A percentile compares a stretch with the other conserved stretches of the same genome.
Conservation (phyloP, 1,284 basidiomycete species). For the Earliella scabrosa region DNA sequence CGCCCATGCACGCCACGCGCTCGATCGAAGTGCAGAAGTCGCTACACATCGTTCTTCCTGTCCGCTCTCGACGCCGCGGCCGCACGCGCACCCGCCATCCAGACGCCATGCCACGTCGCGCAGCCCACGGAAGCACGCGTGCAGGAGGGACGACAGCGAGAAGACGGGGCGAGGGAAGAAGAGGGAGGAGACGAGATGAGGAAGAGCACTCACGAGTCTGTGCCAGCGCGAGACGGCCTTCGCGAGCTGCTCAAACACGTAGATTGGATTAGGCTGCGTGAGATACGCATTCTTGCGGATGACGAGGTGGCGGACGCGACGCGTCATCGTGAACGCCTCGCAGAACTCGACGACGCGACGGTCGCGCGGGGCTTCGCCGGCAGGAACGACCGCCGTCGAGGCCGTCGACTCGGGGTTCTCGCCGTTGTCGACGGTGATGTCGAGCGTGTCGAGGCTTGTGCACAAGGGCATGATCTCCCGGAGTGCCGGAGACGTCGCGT, state of each 20-base stretch:
- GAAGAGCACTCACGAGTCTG: constrained; percentile 44
- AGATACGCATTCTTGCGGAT: constrained; percentile 59
- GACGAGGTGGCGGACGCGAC: constrained; percentile 45
- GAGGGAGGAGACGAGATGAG: neutral
- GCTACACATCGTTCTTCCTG: neutral
- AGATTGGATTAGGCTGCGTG: constrained; percentile 48
- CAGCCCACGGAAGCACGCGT: neutral
- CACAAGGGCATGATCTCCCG: constrained; percentile 38
- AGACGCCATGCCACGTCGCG: neutral
- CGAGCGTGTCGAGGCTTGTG: constrained; percentile 40
- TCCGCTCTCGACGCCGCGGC: neutral
- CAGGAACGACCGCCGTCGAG: constrained; percentile 6
- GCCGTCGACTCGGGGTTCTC: neutral
- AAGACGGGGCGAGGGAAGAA: neutral
- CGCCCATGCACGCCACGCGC: constrained; percentile 14
- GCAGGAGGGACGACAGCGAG: neutral
- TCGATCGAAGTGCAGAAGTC: neutral
- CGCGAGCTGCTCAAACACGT: constrained; percentile 48
- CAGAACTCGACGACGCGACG: constrained; percentile 43
- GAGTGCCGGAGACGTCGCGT: constrained; percentile 35
- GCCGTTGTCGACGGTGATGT: constrained; percentile 48
- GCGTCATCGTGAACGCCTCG: constrained; percentile 39
- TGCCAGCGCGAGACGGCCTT: constrained; percentile 47
- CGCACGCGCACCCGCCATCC: neutral
- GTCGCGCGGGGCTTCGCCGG: constrained; percentile 16